Base-by-base conservation (phyloP, 768 basidiomycete species). In the Suillus americanus region DNA sequence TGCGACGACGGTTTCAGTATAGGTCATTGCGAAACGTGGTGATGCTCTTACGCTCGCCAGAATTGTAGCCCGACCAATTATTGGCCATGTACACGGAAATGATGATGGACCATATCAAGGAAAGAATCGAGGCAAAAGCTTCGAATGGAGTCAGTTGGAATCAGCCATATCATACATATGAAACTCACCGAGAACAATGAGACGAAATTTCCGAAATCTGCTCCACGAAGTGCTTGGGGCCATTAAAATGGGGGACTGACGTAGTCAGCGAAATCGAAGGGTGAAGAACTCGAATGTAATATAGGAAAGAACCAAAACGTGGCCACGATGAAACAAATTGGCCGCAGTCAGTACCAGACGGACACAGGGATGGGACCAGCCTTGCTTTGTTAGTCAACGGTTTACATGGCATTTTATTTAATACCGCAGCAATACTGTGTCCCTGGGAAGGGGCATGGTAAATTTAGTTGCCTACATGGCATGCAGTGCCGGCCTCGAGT, bases 91-190 rank as follows among this genome's bases (percentile, higher is more conserved):
- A 75, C 41, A 80, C 61, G 9, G 73, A 70, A 40, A 78, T 77
- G 46, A 79, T 67, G 30, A 77, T 70, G 35, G 75, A 69, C 69
- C 76, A 75, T 50, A 67, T 72, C 63, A 80, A 70, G 62, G 74
- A 74, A 41, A 79, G 64, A 40, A 79, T 40, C 37, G 74, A 74
- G 41, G 74, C 71, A 12, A 80, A 51, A 41, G 73, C 80, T 81
- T 57, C 2, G 16, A 38, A 16, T 10, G 40, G 37, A 33, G 20
- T 37, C 59, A 41, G 46, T 18, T 50, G 33, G 40, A 20, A n/a
- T 25, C 28, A 28, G 23, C 8, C 16, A 38, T 7, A 23, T 46
- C 38, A 28, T 45, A 14, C 23, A 18, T 10, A 18, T 25, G 18
- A 30, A 30, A 64, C 79, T 73, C 65, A 81, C 81, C 74, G 60